Base-by-base conservation (phyloP, 768 basidiomycete species). In the Agrocybe pediades region DNA sequence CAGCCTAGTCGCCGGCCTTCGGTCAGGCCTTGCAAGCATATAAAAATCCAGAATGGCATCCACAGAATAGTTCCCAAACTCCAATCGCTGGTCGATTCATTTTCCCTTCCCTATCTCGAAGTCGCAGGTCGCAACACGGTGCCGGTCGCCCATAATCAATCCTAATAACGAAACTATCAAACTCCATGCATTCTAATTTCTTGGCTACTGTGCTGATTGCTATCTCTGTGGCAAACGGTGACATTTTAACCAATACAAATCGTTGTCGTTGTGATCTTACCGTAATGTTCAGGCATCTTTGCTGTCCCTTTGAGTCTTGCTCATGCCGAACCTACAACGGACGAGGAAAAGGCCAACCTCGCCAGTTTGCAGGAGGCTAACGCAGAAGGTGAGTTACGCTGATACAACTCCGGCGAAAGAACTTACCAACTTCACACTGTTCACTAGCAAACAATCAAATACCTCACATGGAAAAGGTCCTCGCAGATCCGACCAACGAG, bases 141-240 rank as follows among this genome's bases (percentile, higher is more conserved):
- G 45, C 45, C 21, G 45, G 45, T 27, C 45, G 20, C 45, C 45
- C 15, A 6, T 27, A 29, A 13, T 6, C 17, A 46, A 25, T 26
- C n/a, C n/a, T 24, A 21, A 44, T 24, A 2, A 8, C n/a, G 24
- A 46, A 25, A 46, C 29, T 25, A 46, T 29, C 13, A 27, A 46
- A n/a, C n/a, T n/a, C 29, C 26, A 46, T 46, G 45, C 45, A 13
- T 29, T 46, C 45, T 46, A 25, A 46, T 27, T 46, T 46, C 45
- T 5, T 46, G 6, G 29, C 25, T 7, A 27, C 45, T 29, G 26
- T 46, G 25, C 45, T 46, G 26, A 26, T 46, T 16, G 45, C 45
- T 16, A 25, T 46, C 15, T 27, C 25, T 19, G 45, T 46, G 19
- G 26, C 45, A 17, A 25, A 46, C 7, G 45, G 45, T 46, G 26